These are phyloP conservation scores for Mesembryanthemum crystallinum DNA, from an alignment of 148 eudicot genomes.

Conservation along the genomic window DNA sequence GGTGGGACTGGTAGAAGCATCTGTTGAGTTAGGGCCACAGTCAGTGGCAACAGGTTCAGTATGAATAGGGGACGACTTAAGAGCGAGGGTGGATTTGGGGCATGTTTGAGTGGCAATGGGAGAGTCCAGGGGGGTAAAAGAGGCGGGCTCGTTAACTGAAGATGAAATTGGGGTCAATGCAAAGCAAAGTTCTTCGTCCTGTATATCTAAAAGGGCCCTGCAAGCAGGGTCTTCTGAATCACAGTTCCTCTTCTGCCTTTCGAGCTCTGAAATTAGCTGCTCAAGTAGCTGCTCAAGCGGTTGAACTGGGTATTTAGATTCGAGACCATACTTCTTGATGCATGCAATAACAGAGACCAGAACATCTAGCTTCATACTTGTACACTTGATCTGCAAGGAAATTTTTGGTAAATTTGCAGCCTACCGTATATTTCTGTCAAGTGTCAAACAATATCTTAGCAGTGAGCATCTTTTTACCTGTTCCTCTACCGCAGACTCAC, in stretches of 20 bases:
- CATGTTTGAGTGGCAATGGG: background rate
- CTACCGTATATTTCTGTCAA: background rate
- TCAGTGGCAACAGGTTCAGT: background rate
- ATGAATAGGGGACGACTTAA: background rate
- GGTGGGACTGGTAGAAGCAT: background rate
- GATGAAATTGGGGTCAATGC: background rate
- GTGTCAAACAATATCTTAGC: background rate
- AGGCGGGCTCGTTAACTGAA: background rate
- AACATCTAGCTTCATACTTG: slow-evolving; percentile 21
- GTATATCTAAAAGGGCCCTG: background rate
- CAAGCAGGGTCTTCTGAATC: background rate
- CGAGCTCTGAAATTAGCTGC: slow-evolving; percentile 20
- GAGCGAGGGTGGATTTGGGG: background rate
- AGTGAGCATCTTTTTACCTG: slow-evolving; percentile 17
- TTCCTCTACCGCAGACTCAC: slow-evolving; percentile 7
- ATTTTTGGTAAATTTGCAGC: background rate
- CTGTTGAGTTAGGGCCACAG: background rate
- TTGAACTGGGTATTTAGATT: slow-evolving; percentile 27
- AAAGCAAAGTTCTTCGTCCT: slow-evolving; percentile 1
- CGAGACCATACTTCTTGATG: slow-evolving; percentile 28
- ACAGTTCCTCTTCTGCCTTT: slow-evolving; percentile 11
- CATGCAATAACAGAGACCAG: slow-evolving; percentile 28
- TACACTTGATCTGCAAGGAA: slow-evolving; percentile 29
- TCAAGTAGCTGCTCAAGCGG: slow-evolving; percentile 25
- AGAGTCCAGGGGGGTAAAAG: background rate